Percentiles rank a stretch among this genome's conserved stretches.
Evolutionary conservation across 148 eudicot genomes (phyloP).

Genomic region (Dysphania ambrosioides): DNA sequence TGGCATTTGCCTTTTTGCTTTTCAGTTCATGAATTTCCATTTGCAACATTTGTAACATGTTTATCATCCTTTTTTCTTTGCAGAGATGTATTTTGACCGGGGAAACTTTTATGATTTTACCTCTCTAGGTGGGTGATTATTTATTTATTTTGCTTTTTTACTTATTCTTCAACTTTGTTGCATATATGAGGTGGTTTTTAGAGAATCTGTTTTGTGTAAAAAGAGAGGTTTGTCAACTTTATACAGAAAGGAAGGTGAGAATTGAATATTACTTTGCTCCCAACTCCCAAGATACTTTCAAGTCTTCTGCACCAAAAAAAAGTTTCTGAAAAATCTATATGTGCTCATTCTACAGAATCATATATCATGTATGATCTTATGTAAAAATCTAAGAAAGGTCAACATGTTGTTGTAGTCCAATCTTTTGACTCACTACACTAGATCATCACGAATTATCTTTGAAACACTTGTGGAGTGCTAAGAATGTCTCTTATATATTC

Average conservation of each 20-base stretch:
- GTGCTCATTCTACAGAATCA: too few species aligned
- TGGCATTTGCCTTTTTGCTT: constrained; percentile 17
- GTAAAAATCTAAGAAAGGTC: neutral
- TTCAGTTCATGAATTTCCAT: neutral
- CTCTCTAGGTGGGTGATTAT: constrained; percentile 63
- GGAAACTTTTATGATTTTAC: constrained; percentile 90
- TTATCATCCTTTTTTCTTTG: constrained; percentile 26
- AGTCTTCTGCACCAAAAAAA: too few species aligned
- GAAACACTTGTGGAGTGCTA: neutral
- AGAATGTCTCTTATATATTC: too few species aligned
- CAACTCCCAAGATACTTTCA: too few species aligned
- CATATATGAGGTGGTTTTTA: neutral
- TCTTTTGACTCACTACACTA: neutral
- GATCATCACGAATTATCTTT: neutral
- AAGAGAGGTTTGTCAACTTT: neutral
- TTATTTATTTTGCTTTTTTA: neutral
- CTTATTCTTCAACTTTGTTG: neutral
- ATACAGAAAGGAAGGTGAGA: neutral
- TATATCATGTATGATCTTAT: neutral
- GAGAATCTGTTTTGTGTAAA: neutral
- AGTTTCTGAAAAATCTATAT: too few species aligned
- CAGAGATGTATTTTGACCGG: constrained; percentile 93
- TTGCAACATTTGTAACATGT: neutral
- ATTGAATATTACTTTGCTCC: neutral
- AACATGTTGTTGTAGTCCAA: neutral